Percentiles rank a stretch among this genome's conserved stretches.
Evolutionary conservation across 768 basidiomycete genomes (phyloP).

Genomic region (Podaxis rugospora): DNA sequence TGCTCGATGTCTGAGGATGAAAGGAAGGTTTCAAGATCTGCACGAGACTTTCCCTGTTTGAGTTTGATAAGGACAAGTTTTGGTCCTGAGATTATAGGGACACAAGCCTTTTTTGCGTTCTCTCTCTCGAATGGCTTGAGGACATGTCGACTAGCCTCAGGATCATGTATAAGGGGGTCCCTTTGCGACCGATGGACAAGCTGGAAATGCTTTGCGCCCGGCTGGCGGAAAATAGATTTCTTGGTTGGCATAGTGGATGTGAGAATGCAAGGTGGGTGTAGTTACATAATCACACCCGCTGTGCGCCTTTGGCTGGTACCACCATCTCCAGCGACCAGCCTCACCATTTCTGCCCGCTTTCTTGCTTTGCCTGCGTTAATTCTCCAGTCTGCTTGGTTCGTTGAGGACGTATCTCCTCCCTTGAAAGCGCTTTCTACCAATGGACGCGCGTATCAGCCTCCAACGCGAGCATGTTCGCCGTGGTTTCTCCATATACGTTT

Average conservation of each 20-base stretch:
- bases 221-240: constrained; percentile 86
- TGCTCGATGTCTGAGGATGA: constrained; percentile 39
- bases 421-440: constrained; percentile 25
- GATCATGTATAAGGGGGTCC: constrained; percentile 93
- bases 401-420: constrained; percentile 11
- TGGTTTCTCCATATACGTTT: constrained; percentile 88
- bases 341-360: constrained; percentile 18
- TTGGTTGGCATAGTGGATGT: constrained; percentile 51
- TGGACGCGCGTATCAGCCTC: constrained; percentile 52
- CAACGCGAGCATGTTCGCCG: constrained; percentile 78
- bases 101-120: constrained; percentile 60
- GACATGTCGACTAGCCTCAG: constrained; percentile 86
- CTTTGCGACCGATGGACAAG: constrained; percentile 95
- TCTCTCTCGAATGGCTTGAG: constrained; percentile 76
- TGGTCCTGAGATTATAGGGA: constrained; percentile 10
- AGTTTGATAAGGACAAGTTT: constrained; percentile 4
- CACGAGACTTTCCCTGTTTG: constrained; percentile 71
- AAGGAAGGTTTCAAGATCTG: constrained; percentile 67
- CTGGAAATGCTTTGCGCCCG: constrained; percentile 91
- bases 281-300: constrained; percentile 31
- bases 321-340: constrained; percentile 23
- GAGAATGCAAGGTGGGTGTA: constrained; percentile 19
- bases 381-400: neutral
- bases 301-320: constrained; percentile 23
- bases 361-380: neutral